Conservation (phyloP, 2,329 filamentous ascomycete genomes). For the Colletotrichum sansevieriae region DNA sequence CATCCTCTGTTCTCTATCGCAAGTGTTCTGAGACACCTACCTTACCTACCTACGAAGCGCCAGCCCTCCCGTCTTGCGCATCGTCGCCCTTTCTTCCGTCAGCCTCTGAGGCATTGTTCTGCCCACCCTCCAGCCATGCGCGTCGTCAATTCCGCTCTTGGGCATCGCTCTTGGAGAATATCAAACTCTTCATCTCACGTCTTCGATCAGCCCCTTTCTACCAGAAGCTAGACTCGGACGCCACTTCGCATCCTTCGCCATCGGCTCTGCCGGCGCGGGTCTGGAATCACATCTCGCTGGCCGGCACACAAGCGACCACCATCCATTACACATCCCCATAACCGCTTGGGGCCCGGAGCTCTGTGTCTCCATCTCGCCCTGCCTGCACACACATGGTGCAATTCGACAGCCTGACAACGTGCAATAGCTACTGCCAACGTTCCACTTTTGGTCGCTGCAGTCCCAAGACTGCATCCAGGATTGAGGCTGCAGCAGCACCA, state of each 20-base stretch:
- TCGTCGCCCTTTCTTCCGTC: not conserved
- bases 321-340: slow-evolving; percentile 29
- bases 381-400: slow-evolving; percentile 32
- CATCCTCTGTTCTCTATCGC: not conserved
- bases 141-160: not conserved
- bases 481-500: slow-evolving; percentile 30
- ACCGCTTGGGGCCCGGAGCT: slow-evolving; percentile 23
- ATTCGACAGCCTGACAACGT: slow-evolving; percentile 28
- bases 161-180: slow-evolving; percentile 2
- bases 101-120: slow-evolving; percentile 17
- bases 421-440: slow-evolving; percentile 19
- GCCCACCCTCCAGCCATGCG: not conserved
- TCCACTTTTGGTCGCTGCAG: slow-evolving; percentile 18
- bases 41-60: not conserved
- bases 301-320: slow-evolving; percentile 39
- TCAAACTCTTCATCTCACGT: slow-evolving; percentile 12
- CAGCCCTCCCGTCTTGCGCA: not conserved
- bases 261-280: slow-evolving; percentile 34
- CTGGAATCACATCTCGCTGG: slow-evolving; percentile 36
- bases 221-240: slow-evolving; percentile 24
- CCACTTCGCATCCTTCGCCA: slow-evolving; percentile 33
- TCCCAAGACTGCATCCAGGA: slow-evolving; percentile 25
- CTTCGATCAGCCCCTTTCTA: not conserved
- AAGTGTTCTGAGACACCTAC: not conserved
- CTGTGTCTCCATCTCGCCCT: slow-evolving; percentile 27